Evolutionary conservation across 768 basidiomycete species (phyloP).

Genomic region (Suillus subluteus): DNA sequence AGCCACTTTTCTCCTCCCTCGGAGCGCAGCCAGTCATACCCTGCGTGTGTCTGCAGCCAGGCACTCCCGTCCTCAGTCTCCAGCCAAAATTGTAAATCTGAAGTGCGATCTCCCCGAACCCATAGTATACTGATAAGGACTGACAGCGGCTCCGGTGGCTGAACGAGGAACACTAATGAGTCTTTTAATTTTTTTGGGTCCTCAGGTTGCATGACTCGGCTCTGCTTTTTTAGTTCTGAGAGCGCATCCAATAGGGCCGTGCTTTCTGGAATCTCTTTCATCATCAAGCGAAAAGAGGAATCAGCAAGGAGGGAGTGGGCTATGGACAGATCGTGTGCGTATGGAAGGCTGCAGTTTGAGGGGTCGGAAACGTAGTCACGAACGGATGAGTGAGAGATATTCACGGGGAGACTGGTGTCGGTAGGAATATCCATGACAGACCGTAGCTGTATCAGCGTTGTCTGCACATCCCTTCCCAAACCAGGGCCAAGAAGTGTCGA

Average conservation of each 20-base stretch:
- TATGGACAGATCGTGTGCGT: not conserved
- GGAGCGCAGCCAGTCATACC: too few relatives aligned
- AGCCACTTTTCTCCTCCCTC: too few relatives aligned
- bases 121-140: not conserved
- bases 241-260: not conserved
- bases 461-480: not conserved
- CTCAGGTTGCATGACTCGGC: not conserved
- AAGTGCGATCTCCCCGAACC: not conserved
- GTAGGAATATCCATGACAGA: not conserved
- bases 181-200: too few relatives aligned
- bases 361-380: not conserved
- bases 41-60: not conserved
- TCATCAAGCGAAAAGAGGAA: not conserved
- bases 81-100: not conserved
- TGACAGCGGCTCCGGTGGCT: not conserved
- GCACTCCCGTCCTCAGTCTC: not conserved
- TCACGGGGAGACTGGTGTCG: not conserved
- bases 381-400: not conserved
- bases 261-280: not conserved
- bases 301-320: not conserved
- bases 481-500: not conserved
- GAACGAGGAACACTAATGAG: not conserved
- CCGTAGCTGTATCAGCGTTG: not conserved
- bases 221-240: not conserved
- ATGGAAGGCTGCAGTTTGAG: not conserved